Evolutionary conservation across 495 filamentous ascomycete genomes (phyloP), one percentile per base, ranked within the genome.

Genomic region (Usnea hakonensis): DNA sequence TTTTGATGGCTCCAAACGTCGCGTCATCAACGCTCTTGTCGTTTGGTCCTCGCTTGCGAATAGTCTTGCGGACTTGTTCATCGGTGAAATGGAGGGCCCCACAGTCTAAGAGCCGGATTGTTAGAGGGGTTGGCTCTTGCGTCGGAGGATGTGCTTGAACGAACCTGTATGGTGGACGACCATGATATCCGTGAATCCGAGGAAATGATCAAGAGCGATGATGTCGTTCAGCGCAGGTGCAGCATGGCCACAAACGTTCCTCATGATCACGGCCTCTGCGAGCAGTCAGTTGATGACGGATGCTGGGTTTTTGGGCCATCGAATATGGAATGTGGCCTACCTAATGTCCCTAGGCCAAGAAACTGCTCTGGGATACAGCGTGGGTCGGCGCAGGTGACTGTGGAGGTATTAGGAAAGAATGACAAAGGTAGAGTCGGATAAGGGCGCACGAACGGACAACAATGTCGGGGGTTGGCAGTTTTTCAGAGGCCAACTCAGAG

Each of bases 151-250:
- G 16, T 28, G 21, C 19, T n/a, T 17, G 32, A 9, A 38, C 64
- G 2, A 21, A 66, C 65, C 65, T 33, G 65, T 67, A 33, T 67
- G 65, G 40, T 66, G 65, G 37, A 67, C 58, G 3, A 67, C 41
- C 37, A 67, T 62, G 26, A 67, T 17, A 11, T 66, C 53, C 21
- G 23, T 21, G 33, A 62, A 58, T 9, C 40, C 38, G 26, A 66
- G 26, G 3, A 67, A 57, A 46, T 62, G 55, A 30, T 67, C 65
- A 3, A 66, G 48, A 50, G 33, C 58, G 2, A 67, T 13, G 16
- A 67, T 61, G 23, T 57, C 64, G 30, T 56, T 57, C 17, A 62
- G 33, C 41, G 19, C 44, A 9, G 58, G 63, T 23, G 26, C 40
- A 13, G 57, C 50, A 26, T 67, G 63, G 1, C 65, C 65, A 28